phyloP scores from a whole-genome alignment of 2,329 filamentous ascomycete genomes.

The Ilyonectria mors-panacis region DNA sequence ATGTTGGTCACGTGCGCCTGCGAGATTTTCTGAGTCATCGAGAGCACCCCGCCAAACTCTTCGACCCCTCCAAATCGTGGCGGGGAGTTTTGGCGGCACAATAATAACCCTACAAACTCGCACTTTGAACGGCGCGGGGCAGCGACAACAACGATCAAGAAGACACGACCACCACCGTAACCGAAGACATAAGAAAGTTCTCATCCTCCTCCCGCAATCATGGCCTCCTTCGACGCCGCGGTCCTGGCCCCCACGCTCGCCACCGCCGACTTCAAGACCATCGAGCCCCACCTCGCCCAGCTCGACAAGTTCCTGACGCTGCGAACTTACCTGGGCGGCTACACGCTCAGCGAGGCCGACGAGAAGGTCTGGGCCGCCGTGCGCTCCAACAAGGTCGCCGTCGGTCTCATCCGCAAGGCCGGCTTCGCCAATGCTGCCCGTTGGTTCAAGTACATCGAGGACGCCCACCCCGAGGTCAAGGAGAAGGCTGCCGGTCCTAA shows the following conservation, averaged over 20 bases:
- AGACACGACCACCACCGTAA: conserved; percentile 11
- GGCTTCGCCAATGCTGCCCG: conserved; percentile 82
- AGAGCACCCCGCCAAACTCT: conserved; percentile 46
- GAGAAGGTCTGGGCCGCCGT: conserved; percentile 87
- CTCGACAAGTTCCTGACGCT: conserved; percentile 91
- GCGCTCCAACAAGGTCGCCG: conserved; percentile 86
- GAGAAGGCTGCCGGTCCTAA: conserved; percentile 71
- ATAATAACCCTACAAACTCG: conserved; percentile 37
- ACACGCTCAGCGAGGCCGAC: conserved; percentile 83
- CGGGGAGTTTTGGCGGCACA: conserved; percentile 34
- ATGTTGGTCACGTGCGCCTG: conserved; percentile 34
- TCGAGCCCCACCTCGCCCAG: conserved; percentile 80
- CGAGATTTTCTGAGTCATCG: conserved; percentile 42
- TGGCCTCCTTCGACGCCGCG: conserved; percentile 47
- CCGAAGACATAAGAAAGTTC: too few relatives aligned
- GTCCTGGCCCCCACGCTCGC: conserved; percentile 45
- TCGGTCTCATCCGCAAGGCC: conserved; percentile 85
- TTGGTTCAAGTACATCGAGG: conserved; percentile 91
- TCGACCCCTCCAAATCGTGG: conserved; percentile 45
- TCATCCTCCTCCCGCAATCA: conserved; percentile 36
- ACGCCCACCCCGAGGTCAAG: conserved; percentile 83
- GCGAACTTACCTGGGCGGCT: conserved; percentile 88
- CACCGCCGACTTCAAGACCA: conserved; percentile 79
- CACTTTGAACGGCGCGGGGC: conserved; percentile 26
- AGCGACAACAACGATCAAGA: too few relatives aligned